Evolutionary conservation across 352 stramenopile genomes (phyloP).

Genomic region (Globisporangium radiosum): DNA sequence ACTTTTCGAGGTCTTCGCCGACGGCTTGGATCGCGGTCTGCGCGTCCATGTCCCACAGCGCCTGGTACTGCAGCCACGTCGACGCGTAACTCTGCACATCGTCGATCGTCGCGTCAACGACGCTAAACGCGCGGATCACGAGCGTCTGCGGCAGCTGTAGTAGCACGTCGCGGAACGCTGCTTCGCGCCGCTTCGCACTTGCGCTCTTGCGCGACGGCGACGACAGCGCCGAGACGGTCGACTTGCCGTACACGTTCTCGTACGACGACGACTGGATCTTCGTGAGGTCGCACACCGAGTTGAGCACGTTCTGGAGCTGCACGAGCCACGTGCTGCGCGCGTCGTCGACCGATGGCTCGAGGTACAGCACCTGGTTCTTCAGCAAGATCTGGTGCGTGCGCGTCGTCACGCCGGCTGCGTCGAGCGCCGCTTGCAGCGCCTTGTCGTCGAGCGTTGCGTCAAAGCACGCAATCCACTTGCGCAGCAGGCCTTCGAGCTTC

Average conservation of each 20-base stretch:
- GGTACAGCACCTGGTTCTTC: conserved; percentile 95
- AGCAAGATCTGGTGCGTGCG: conserved; percentile 92
- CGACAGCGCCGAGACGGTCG: conserved; percentile 43
- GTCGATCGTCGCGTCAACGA: conserved; percentile 67
- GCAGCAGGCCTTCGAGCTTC: conserved; percentile 61
- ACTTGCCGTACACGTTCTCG: conserved; percentile 81
- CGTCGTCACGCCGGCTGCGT: conserved; percentile 34
- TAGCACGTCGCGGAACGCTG: conserved; percentile 68
- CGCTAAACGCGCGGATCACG: conserved; percentile 68
- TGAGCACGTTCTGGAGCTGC: conserved; percentile 92
- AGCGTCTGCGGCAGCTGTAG: conserved; percentile 49
- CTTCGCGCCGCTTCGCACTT: conserved; percentile 48
- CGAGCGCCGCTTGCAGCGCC: conserved; percentile 31
- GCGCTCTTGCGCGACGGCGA: conserved; percentile 58
- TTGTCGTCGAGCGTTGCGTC: conserved; percentile 56
- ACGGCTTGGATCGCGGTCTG: conserved; percentile 90
- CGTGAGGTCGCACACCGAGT: conserved; percentile 90
- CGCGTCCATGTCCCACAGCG: conserved; percentile 98
- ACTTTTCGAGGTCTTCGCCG: conserved; percentile 93
- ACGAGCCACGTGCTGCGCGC: conserved; percentile 85
- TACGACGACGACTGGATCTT: conserved; percentile 86
- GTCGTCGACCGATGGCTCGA: conserved; percentile 93
- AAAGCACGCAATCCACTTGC: conserved; percentile 72
- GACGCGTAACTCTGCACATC: conserved; percentile 91
- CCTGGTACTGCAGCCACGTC: conserved; percentile 98